Percentiles rank a stretch among this genome's conserved stretches.
phyloP scores from a whole-genome alignment of 345 rosid species.

The Brassica incana region DNA sequence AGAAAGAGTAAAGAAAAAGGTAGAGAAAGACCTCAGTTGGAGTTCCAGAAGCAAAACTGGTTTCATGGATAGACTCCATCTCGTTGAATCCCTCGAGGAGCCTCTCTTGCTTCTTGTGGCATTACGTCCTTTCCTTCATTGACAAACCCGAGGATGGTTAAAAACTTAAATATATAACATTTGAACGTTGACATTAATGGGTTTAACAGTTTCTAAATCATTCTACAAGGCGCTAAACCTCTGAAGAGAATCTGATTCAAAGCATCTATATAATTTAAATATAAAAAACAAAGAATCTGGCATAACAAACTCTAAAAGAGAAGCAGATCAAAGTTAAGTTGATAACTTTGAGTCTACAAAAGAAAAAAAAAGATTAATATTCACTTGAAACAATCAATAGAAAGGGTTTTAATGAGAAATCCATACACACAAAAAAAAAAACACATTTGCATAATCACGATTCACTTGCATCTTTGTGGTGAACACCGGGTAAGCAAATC shows the following conservation, averaged over 20 bases:
- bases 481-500: too few species aligned
- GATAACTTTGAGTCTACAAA: constrained; percentile 24
- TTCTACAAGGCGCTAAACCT: not conserved
- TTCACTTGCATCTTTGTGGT: too few species aligned
- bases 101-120: constrained; percentile 78
- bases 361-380: not conserved
- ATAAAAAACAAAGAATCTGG: constrained; percentile 6
- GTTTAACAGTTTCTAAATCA: not conserved
- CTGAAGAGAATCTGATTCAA: constrained; percentile 18
- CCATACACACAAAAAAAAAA: too few species aligned
- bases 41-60: constrained; percentile 51
- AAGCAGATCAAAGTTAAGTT: not conserved
- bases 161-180: not conserved
- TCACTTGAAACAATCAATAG: not conserved
- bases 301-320: constrained; percentile 13
- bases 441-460: too few species aligned
- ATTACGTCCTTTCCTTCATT: constrained; percentile 59
- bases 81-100: constrained; percentile 76
- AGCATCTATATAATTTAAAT: not conserved
- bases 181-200: not conserved
- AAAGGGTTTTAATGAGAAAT: too few species aligned
- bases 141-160: not conserved
- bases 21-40: constrained; percentile 58
- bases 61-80: constrained; percentile 72
- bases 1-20: not conserved